Evolutionary conservation across 306 rosid species (phyloP), one percentile per base, ranked within the genome.

Genomic region (Hippophae rhamnoides): DNA sequence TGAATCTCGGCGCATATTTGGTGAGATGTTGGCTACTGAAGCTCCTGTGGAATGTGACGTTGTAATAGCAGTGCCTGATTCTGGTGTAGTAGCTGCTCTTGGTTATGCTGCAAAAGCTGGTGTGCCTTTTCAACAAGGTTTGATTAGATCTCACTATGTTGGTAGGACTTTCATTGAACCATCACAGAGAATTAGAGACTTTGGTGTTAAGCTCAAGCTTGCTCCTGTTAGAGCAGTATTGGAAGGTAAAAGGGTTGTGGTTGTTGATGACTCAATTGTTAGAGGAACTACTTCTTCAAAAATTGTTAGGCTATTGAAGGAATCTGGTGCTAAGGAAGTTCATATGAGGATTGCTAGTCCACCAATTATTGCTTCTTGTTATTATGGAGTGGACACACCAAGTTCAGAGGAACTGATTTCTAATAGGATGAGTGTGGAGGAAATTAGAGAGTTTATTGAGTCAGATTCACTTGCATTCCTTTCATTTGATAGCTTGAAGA

Each of bases 121-220:
- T 5, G 97, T 88, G 43, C 81, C 99, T 6, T 93, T 93, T 64
- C 94, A 93, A 76, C 99, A 86, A 60, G 97, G 99, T 41, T 60
- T 93, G 69, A 86, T 93, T 2, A 82, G 99, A 73, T 93, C 97
- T 23, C 99, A 93, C 68, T 93, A 93, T 65, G 99, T 93, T 0
- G 99, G 99, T 5, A 88, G 97, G 74, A 93, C 99, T 50, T 93
- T 93, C 80, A 93, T 93, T 26, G 97, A 93, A 71, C 99, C 99
- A 2, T 86, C 99, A 0, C 95, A 93, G 81, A 80, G 79, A 68
- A 93, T 93, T 64, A 81, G 99, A 57, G 99, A 93, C 74, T 88
- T 93, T 4, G 97, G 97, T 0, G 97, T 88, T 60, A 86, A 88
- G 78, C 77, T 88, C 13, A 93, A 93, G 75, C 80, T 93, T 5